Conservation (phyloP, 345 rosid species). For the Pistacia vera region DNA sequence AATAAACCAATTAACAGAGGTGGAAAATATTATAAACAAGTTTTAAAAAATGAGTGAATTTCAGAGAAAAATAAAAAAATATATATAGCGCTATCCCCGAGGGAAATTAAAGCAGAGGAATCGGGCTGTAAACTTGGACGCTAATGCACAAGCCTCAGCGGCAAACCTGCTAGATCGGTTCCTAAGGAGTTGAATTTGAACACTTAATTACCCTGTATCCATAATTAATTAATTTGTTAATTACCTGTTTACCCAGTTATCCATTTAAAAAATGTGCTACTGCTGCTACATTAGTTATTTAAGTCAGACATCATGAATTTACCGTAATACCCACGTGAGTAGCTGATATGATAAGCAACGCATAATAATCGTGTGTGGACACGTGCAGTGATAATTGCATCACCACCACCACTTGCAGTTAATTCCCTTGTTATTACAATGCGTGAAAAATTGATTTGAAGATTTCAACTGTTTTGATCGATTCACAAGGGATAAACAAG, state of each 20-base stretch:
- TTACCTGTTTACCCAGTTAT: constrained; percentile 18
- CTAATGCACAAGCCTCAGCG: constrained; percentile 43
- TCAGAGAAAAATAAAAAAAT: constrained; percentile 6
- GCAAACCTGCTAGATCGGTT: constrained; percentile 59
- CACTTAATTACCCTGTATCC: constrained; percentile 19
- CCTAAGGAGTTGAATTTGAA: constrained; percentile 40
- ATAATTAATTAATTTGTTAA: constrained; percentile 20
- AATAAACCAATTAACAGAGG: constrained; percentile 11
- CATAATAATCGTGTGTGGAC: constrained; percentile 25
- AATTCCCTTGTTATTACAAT: neutral
- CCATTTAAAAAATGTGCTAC: neutral
- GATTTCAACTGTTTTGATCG: constrained; percentile 9
- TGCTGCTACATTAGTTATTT: no score
- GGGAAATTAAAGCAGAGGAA: constrained; percentile 42
- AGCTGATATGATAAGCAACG: constrained; percentile 15
- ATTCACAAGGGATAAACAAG: neutral
- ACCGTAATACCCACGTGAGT: constrained; percentile 1
- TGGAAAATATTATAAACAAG: neutral
- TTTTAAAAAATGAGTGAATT: constrained; percentile 7
- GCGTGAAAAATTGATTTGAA: neutral
- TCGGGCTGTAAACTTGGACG: constrained; percentile 44
- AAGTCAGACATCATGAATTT: neutral
- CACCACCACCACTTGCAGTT: constrained; percentile 3
- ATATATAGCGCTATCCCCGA: constrained; percentile 29
- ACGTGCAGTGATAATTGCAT: constrained; percentile 16